Base-by-base conservation (phyloP, 257 asterid species). In the Gentiana dahurica region DNA sequence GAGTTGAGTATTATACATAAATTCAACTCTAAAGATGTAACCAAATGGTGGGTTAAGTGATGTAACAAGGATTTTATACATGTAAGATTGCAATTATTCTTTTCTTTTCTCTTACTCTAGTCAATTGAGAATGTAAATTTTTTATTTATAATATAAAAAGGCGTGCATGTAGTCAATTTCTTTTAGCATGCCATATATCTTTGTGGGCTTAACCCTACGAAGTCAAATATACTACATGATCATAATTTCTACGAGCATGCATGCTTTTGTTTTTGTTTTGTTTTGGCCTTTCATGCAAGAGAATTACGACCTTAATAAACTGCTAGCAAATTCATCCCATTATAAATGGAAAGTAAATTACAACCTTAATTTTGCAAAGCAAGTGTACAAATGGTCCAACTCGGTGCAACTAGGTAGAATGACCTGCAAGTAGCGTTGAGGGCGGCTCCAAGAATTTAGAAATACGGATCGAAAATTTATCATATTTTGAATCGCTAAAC, bases 121-220 rank as follows among this genome's bases (percentile, higher is more conserved):
- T 0, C 51, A 41, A 5, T 57, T 49, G 36, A 3, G 4, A n/a
- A 11, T 50, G 52, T 41, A 61, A 47, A 57, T 53, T 44, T 50
- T 36, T 15, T 15, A 15, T 15, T 15, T 15, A 15, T 15, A 15
- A 15, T 15, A 15, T 15, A 15, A 15, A 15, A 15, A 36, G 33
- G 24, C n/a, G 33, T 3, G 15, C 43, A 34, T 57, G 54, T 36
- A 66, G 60, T 59, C 52, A 37, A 47, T 32, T 24, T 49, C 59
- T 35, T 47, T 56, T 51, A 60, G 72, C 55, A 55, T 45, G 72
- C 62, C 63, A 71, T 15, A 15, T 15, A 15, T 37, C 44, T 64
- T 58, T 62, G 72, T 71, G 65, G 74, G 65, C 67, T 43, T 71
- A 59, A 58, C 71, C 54, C 86, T 75, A 69, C 4, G 46, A 53